Conservation (phyloP, 106 monocot species). For the Vanilla planifolia region DNA sequence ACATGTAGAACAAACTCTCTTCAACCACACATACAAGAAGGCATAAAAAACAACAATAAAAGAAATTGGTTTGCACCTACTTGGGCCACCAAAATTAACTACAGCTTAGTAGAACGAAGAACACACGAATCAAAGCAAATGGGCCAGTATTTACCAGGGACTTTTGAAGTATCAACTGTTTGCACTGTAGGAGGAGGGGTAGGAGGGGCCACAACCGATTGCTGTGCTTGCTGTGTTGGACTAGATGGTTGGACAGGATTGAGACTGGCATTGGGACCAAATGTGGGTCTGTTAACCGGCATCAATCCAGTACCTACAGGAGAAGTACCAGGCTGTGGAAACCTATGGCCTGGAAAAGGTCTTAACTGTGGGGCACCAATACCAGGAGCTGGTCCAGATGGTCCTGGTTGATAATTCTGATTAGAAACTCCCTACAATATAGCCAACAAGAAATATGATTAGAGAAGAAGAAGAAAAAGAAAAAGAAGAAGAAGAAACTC, state of each 20-base stretch:
- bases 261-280: slow-evolving; percentile 28
- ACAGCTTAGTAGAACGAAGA: background rate
- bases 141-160: slow-evolving; percentile 46
- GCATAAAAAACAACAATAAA: too few species aligned
- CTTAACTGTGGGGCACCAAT: slow-evolving; percentile 28
- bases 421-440: slow-evolving; percentile 37
- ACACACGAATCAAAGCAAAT: background rate
- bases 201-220: slow-evolving; percentile 28
- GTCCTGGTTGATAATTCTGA: slow-evolving; percentile 36
- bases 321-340: slow-evolving; percentile 21
- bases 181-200: slow-evolving; percentile 81
- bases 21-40: too few species aligned
- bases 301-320: slow-evolving; percentile 30
- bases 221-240: slow-evolving; percentile 44
- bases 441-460: background rate
- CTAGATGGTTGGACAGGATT: slow-evolving; percentile 58
- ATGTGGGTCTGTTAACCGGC: slow-evolving; percentile 31
- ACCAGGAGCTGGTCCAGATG: slow-evolving; percentile 21
- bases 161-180: slow-evolving; percentile 91
- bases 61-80: too few species aligned
- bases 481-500: too few species aligned
- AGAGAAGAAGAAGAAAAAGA: too few species aligned
- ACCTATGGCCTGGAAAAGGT: slow-evolving; percentile 30
- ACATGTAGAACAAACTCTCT: too few species aligned
- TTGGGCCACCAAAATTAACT: too few species aligned